Percentiles rank a stretch among this genome's conserved stretches.
Conservation (phyloP, 306 rosid genomes). For the Heteromeles arbutifolia region DNA sequence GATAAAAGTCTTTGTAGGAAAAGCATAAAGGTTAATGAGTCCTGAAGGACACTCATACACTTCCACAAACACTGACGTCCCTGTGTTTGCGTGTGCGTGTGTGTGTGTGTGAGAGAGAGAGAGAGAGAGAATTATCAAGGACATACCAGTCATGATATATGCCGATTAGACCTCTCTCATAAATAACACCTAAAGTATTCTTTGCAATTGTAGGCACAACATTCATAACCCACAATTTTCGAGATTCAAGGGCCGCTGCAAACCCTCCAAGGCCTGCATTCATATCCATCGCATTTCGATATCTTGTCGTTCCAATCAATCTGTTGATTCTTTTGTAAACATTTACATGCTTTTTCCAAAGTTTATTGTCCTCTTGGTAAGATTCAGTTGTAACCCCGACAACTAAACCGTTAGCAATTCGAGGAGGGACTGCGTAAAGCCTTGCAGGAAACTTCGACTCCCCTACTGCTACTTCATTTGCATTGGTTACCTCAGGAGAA, state of each 20-base stretch:
- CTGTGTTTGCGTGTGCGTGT: background rate
- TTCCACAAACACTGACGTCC: background rate
- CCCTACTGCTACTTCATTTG: constrained; percentile 77
- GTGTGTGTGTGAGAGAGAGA: background rate
- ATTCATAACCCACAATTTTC: constrained; percentile 92
- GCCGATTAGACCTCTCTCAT: constrained; percentile 94
- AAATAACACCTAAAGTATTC: constrained; percentile 77
- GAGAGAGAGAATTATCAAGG: background rate
- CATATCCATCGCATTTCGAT: constrained; percentile 93
- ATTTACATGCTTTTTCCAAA: constrained; percentile 71
- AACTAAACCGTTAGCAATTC: constrained; percentile 59
- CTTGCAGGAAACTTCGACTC: constrained; percentile 81
- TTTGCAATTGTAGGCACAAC: constrained; percentile 74
- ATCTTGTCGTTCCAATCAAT: constrained; percentile 68
- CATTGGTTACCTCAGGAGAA: constrained; percentile 49
- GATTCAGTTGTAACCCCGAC: constrained; percentile 64
- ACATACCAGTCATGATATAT: constrained; percentile 94
- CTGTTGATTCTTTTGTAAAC: constrained; percentile 62
- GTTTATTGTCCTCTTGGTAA: constrained; percentile 71
- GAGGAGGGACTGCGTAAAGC: constrained; percentile 78
- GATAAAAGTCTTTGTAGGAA: background rate
- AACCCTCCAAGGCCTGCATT: constrained; percentile 98
- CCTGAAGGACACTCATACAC: background rate
- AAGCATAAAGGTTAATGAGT: background rate
- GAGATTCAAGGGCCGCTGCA: constrained; percentile 80